Conservation (phyloP, 2,329 filamentous ascomycete genomes). For the Xylariales sp. region DNA sequence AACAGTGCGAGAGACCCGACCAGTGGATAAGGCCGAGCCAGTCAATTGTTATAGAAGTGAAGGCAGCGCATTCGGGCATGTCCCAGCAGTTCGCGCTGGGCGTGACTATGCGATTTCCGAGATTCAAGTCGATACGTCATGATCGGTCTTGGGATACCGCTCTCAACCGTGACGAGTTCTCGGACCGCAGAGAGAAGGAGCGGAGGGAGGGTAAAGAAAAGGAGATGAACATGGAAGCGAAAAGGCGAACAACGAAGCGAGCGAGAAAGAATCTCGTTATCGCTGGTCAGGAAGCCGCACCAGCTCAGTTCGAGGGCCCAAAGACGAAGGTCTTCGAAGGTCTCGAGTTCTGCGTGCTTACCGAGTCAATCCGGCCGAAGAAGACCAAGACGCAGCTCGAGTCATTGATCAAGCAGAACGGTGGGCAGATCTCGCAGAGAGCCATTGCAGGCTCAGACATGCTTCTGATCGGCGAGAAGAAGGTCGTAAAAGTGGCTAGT, state of each 20-base stretch:
- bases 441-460: constrained; percentile 58
- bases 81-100: constrained; percentile 75
- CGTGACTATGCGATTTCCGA: constrained; percentile 82
- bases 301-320: constrained; percentile 46
- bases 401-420: constrained; percentile 74
- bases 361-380: constrained; percentile 68
- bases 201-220: constrained; percentile 70
- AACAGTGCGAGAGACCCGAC: constrained; percentile 75
- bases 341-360: constrained; percentile 77
- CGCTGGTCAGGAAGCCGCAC: constrained; percentile 58
- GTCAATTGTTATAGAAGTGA: constrained; percentile 82
- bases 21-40: constrained; percentile 89
- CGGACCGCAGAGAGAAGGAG: constrained; percentile 61
- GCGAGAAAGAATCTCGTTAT: constrained; percentile 68
- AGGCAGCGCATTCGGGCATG: constrained; percentile 71
- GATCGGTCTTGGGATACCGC: constrained; percentile 83
- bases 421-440: constrained; percentile 73
- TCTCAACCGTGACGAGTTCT: constrained; percentile 73
- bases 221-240: constrained; percentile 69
- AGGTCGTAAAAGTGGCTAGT: constrained; percentile 74
- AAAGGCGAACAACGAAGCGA: constrained; percentile 50
- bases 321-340: constrained; percentile 67
- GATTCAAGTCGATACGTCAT: constrained; percentile 75
- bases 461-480: constrained; percentile 75
- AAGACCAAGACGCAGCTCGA: constrained; percentile 78